Conservation (phyloP, 306 rosid genomes). For the Inga oerstediana region DNA sequence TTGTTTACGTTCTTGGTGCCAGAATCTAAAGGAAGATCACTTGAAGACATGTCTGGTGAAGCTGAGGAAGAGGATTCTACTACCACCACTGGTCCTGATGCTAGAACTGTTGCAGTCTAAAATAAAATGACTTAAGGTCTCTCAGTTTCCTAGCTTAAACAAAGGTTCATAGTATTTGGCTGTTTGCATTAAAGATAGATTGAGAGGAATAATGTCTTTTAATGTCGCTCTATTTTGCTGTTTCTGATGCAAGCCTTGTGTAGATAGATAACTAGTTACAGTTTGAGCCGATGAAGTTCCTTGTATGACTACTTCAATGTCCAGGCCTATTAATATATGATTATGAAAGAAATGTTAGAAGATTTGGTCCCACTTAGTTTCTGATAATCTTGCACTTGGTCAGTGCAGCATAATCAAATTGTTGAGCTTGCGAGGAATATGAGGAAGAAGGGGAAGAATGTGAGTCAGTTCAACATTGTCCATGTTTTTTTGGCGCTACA, state of each 20-base stretch:
- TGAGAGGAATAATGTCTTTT: background rate
- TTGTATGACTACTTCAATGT: background rate
- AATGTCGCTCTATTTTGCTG: background rate
- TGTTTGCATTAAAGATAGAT: background rate
- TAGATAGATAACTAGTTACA: background rate
- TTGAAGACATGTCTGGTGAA: slow-evolving; percentile 85
- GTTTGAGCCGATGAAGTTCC: background rate
- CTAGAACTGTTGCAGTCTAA: slow-evolving; percentile 39
- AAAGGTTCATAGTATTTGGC: background rate
- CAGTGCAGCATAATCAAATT: background rate
- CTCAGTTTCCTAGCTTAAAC: background rate
- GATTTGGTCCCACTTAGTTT: background rate
- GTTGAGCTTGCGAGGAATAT: background rate
- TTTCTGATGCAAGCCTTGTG: background rate
- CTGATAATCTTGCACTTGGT: background rate
- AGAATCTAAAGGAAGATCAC: slow-evolving; percentile 78
- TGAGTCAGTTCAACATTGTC: background rate
- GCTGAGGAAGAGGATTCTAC: slow-evolving; percentile 44
- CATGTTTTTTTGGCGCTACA: too few relatives aligned
- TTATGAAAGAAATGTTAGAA: background rate
- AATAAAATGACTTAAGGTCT: background rate
- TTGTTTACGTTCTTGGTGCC: slow-evolving; percentile 81
- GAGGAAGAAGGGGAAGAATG: background rate
- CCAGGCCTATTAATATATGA: background rate
- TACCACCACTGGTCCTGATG: slow-evolving; percentile 19